Evolutionary conservation across 257 asterid genomes (phyloP).

Genomic region (Fraxinus anomala): DNA sequence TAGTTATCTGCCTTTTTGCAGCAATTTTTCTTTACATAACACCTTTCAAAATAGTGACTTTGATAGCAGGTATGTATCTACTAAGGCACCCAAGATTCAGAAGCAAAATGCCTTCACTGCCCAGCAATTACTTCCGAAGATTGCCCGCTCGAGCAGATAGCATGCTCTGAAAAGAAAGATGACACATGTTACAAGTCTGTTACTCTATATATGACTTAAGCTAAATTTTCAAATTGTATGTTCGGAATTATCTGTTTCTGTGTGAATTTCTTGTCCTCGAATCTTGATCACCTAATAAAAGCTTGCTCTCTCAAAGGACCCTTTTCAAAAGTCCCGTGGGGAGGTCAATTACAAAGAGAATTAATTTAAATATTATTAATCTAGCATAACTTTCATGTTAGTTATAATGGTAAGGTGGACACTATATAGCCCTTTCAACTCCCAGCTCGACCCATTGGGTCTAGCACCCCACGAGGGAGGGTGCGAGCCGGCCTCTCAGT

Average conservation of each 20-base stretch:
- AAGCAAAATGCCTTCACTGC: constrained; percentile 45
- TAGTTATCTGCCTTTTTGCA: constrained; percentile 38
- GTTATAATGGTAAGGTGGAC: no score
- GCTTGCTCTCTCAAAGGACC: no score
- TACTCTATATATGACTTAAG: neutral
- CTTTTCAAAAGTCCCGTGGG: no score
- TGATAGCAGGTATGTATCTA: constrained; percentile 28
- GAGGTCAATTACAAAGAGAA: no score
- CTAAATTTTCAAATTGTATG: neutral
- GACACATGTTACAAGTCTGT: neutral
- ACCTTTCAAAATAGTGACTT: constrained; percentile 38
- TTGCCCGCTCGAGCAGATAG: constrained; percentile 49
- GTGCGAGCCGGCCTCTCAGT: neutral
- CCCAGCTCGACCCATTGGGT: no score
- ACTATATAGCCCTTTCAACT: no score
- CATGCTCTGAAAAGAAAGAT: constrained; percentile 31
- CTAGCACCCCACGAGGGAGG: neutral
- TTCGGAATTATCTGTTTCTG: neutral
- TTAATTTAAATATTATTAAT: no score
- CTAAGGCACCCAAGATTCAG: constrained; percentile 50
- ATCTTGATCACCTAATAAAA: no score
- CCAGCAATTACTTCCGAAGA: constrained; percentile 47
- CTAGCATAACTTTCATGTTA: no score
- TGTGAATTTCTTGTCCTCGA: neutral
- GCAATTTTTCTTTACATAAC: constrained; percentile 40